Base-by-base conservation (phyloP, 331 rosid species). In the Telfairia occidentalis region DNA sequence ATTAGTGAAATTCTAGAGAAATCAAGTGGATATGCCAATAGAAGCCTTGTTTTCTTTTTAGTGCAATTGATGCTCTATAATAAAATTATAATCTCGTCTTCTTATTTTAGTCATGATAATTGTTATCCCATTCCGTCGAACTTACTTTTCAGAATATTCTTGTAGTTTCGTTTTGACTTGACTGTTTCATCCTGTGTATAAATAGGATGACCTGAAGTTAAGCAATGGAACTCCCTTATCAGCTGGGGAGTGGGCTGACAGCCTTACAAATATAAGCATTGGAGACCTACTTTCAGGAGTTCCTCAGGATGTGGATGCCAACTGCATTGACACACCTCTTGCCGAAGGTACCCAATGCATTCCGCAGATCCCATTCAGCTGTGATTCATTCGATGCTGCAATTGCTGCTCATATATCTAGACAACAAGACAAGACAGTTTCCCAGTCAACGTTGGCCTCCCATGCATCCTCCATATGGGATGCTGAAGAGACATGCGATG, bases 321-420 rank as follows among this genome's bases (percentile, higher is more conserved):
- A 83, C 78, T 50, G 88, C 84, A 21, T 78, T 24, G 81, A 86
- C 81, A 84, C 73, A 76, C 86, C 86, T 77, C 73, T 64, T 72
- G 71, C 81, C 30, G 92, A 87, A 75, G 82, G 81, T 76, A 79
- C 84, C 67, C 87, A 81, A 16, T 81, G 78, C 84, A 83, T 83
- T 81, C 96, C 86, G 82, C 95, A 91, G 82, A 82, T 92, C 67
- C 87, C 99, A 30, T 90, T 95, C 81, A 87, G 96, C 81, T 78
- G 96, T 78, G 99, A 95, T 77, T 95, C 99, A 18, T 95, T 95
- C 85, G 99, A 95, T 87, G 99, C 96, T 82, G 99, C 92, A 58
- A 92, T 95, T 81, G 98, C 98, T 66, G 97, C 98, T 74, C 97
- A 94, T 89, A 87, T 94, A 67, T 87, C 90, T 74, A 84, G 81